Evolutionary conservation across 805 yeast species (phyloP).

Genomic region (Peterozyma toletana): DNA sequence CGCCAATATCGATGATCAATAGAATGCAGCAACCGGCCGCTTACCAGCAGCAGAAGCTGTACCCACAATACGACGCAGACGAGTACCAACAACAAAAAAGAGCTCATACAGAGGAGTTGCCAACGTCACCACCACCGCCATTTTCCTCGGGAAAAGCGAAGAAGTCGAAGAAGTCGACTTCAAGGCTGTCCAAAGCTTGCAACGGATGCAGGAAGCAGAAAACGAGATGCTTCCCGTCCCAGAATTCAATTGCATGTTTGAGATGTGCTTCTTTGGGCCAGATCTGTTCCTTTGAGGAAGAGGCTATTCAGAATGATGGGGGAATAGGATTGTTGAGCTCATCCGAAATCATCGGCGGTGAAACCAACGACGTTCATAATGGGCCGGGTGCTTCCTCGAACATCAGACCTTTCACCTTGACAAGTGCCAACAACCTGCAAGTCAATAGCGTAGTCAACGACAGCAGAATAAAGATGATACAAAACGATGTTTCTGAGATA

Average conservation of each 20-base stretch:
- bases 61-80: too few species aligned
- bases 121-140: too few species aligned
- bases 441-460: conserved; percentile 1
- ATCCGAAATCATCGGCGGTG: conserved; percentile 6
- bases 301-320: conserved; percentile 8
- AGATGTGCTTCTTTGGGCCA: conserved; percentile 48
- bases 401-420: not conserved
- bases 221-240: conserved; percentile 53
- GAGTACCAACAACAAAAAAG: too few species aligned
- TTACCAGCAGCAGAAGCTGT: too few species aligned
- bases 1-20: too few species aligned
- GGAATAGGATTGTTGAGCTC: conserved; percentile 2
- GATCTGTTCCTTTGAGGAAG: conserved; percentile 43
- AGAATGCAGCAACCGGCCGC: too few species aligned
- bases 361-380: conserved; percentile 6
- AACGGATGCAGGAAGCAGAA: conserved; percentile 23
- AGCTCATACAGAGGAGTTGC: too few species aligned
- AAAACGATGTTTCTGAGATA: conserved; percentile 28
- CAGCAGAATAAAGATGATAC: conserved; percentile 24
- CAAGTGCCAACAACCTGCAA: not conserved
- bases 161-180: too few species aligned
- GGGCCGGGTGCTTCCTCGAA: conserved; percentile 4
- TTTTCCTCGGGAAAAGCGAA: too few species aligned
- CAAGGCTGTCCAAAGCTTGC: conserved; percentile 23
- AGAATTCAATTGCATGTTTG: conserved; percentile 42